A percentile compares a stretch with the other conserved stretches of the same genome.
Evolutionary conservation across 1,284 basidiomycete genomes (phyloP).

Genomic region (Lignosus rhinocerotis): DNA sequence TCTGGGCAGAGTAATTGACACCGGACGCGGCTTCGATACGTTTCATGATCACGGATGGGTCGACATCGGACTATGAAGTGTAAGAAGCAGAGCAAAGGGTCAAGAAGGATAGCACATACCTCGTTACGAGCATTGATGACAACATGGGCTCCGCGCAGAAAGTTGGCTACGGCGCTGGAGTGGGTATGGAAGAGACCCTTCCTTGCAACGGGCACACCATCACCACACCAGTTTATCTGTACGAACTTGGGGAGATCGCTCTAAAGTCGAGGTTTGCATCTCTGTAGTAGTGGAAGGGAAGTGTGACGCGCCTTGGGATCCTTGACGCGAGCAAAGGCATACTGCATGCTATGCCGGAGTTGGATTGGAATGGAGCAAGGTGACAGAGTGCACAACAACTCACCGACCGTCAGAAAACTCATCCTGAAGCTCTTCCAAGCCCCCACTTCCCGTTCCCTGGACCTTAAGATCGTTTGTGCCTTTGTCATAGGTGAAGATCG

Average conservation of each 20-base stretch:
- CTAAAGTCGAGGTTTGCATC: conserved; percentile 38
- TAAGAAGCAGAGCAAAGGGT: background rate
- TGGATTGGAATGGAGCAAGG: background rate
- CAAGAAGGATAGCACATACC: conserved; percentile 44
- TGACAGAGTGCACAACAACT: too few species aligned
- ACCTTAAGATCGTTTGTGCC: conserved; percentile 90
- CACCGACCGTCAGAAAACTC: conserved; percentile 87
- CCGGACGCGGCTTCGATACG: conserved; percentile 90
- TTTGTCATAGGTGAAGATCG: conserved; percentile 84
- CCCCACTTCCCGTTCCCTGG: conserved; percentile 80
- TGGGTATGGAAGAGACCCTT: conserved; percentile 95
- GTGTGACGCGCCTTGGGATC: conserved; percentile 64
- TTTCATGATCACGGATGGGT: conserved; percentile 79
- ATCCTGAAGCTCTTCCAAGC: conserved; percentile 89
- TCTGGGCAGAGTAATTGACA: conserved; percentile 85
- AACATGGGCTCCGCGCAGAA: conserved; percentile 85
- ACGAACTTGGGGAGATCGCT: conserved; percentile 91
- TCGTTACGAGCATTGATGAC: conserved; percentile 92
- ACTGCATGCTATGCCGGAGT: conserved; percentile 74
- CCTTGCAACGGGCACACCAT: conserved; percentile 90
- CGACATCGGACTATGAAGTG: conserved; percentile 71
- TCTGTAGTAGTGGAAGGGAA: background rate
- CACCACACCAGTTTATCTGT: conserved; percentile 92
- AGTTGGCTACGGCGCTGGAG: conserved; percentile 79
- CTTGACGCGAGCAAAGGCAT: conserved; percentile 87